A percentile compares a stretch with the other conserved stretches of the same genome.
These are phyloP conservation scores for Zangia roseola DNA, from an alignment of 768 basidiomycete species.

Conservation along the genomic window DNA sequence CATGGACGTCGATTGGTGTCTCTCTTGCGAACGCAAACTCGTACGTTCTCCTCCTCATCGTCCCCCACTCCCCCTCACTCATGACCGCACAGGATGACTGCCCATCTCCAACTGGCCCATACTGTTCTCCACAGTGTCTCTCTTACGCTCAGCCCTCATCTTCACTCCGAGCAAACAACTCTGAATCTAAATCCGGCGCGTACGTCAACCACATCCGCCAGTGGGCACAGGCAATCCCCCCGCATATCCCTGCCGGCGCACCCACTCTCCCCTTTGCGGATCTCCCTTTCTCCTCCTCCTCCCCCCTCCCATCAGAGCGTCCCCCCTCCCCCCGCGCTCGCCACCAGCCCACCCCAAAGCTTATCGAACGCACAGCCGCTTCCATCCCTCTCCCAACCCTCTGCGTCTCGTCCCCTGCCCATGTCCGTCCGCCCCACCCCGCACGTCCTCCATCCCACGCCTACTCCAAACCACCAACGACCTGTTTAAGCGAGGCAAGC, in stretches of 20 bases:
- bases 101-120: conserved; percentile 37
- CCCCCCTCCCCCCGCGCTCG: conserved; percentile 23
- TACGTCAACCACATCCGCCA: conserved; percentile 20
- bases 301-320: conserved; percentile 5
- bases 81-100: conserved; percentile 21
- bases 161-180: neutral
- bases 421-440: conserved; percentile 26
- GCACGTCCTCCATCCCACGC: conserved; percentile 35
- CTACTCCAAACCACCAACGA: conserved; percentile 34
- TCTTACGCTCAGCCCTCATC: conserved; percentile 40
- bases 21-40: conserved; percentile 59
- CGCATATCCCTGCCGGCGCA: conserved; percentile 32
- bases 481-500: conserved; percentile 38
- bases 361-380: conserved; percentile 34
- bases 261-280: conserved; percentile 29
- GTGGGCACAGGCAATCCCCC: conserved; percentile 33
- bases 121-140: conserved; percentile 54
- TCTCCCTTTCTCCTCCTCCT: neutral
- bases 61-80: neutral
- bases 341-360: conserved; percentile 31
- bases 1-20: conserved; percentile 74
- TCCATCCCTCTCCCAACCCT: conserved; percentile 44
- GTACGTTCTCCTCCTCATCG: conserved; percentile 36
- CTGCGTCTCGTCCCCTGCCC: conserved; percentile 44
- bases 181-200: neutral